Base-by-base conservation (phyloP, 2,329 filamentous ascomycete genomes). In the Ophiocordyceps camponoti-floridani region DNA sequence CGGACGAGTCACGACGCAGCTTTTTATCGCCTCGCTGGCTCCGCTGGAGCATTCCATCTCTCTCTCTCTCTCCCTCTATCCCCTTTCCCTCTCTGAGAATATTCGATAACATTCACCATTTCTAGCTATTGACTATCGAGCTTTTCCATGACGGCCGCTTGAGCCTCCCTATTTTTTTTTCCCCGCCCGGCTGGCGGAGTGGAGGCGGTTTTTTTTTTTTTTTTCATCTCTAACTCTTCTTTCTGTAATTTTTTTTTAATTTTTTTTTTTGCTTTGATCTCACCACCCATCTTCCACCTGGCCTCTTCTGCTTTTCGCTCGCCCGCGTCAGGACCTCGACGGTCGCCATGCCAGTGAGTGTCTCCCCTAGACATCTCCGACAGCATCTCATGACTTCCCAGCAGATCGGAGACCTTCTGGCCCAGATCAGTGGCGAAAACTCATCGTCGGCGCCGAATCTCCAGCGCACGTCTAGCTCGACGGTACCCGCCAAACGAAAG, bases 391-490 rank as follows among this genome's bases (percentile, higher is more conserved):
- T 26, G n/a, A 40, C 43, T 11, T 7, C 13, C 10, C 12, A 19
- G 23, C 41, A 62, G 59, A 62, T 62, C 44, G 57, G 58, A 50
- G 59, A 62, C 47, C 53, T 62, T 43, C 52, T 62, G 31, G 76
- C 74, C 51, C 71, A 75, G 56, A 80, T 81, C 51, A 73, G 66
- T 50, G 76, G 75, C 54, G 67, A 68, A 49, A 66, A 69, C 43
- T 48, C 62, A 40, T 51, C 62, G 13, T 47, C 62, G 40, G 51
- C 62, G 14, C 52, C 62, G 8, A 53, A 56, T 31, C 47, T 56
- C 14, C 47, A 49, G 18, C 54, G 56, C 35, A 38, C 40, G 45
- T 47, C 53, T 6, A 54, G 48, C 30, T 48, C 53, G 12, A 44
- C 23, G 5, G 23, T 58, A 27, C 57, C 51, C 7, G 47, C 63